These are phyloP conservation scores for Eremochloa ophiuroides DNA, from an alignment of 176 grass and related monocot genomes.

Conservation along the genomic window DNA sequence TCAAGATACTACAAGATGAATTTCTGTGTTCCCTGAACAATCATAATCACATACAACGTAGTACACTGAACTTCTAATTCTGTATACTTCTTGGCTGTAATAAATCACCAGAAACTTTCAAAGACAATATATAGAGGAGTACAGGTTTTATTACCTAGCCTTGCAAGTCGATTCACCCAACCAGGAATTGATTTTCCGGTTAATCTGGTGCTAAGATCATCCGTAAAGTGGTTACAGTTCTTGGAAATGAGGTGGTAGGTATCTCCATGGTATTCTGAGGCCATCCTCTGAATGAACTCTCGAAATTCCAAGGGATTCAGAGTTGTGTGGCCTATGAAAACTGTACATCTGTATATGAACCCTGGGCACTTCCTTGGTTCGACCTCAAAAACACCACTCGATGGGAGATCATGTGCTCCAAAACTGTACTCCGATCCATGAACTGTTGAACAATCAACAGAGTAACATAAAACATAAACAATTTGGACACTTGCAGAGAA, in stretches of 20 bases:
- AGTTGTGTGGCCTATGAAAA: constrained; percentile 63
- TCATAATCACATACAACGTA: background rate
- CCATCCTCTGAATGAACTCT: constrained; percentile 71
- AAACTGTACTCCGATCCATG: constrained; percentile 85
- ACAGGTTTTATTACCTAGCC: constrained; percentile 57
- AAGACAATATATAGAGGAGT: background rate
- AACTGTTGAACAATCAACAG: constrained; percentile 42
- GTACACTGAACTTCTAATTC: background rate
- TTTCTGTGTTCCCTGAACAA: background rate
- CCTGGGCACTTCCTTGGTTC: constrained; percentile 88
- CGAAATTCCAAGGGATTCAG: constrained; percentile 56
- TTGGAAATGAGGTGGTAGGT: constrained; percentile 97
- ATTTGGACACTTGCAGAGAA: constrained; percentile 3
- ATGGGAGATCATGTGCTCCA: constrained; percentile 80
- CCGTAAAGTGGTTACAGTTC: constrained; percentile 94
- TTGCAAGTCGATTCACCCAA: constrained; percentile 93
- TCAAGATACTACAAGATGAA: background rate
- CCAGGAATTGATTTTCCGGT: constrained; percentile 70
- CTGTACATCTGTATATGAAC: constrained; percentile 74
- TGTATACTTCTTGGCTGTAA: constrained; percentile 4
- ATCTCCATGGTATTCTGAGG: constrained; percentile 85
- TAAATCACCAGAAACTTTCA: constrained; percentile 8
- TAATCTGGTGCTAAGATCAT: constrained; percentile 81
- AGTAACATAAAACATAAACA: constrained; percentile 23
- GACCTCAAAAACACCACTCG: constrained; percentile 93